Conservation (phyloP, 202 grass and related monocot genomes). For the Digitaria exilis region DNA sequence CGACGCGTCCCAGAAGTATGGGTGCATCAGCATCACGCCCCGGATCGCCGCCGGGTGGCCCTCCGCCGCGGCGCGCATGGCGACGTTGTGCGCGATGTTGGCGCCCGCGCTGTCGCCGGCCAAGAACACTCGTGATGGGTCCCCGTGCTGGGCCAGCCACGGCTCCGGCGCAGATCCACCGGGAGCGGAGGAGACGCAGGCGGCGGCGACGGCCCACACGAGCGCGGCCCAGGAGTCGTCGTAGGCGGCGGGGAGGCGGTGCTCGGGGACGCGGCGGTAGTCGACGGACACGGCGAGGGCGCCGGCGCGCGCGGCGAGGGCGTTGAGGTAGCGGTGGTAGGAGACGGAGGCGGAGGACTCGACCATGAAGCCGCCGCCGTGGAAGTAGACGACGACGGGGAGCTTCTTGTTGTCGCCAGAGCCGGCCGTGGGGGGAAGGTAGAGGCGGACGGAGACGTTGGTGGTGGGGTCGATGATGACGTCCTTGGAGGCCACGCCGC, state of each 20-base stretch:
- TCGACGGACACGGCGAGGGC: conserved; percentile 61
- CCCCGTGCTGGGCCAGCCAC: conserved; percentile 55
- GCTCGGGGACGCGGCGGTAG: conserved; percentile 69
- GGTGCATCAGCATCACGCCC: conserved; percentile 54
- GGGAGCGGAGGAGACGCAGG: neutral
- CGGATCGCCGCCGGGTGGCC: conserved; percentile 34
- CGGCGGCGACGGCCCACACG: conserved; percentile 41
- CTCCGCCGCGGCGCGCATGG: conserved; percentile 40
- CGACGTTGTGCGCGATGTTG: conserved; percentile 65
- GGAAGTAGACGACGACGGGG: conserved; percentile 70
- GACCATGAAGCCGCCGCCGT: conserved; percentile 76
- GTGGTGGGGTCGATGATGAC: conserved; percentile 50
- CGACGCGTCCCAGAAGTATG: conserved; percentile 63
- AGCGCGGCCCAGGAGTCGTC: conserved; percentile 64
- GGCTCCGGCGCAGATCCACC: too few species aligned
- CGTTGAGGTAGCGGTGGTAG: conserved; percentile 63
- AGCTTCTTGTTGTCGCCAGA: conserved; percentile 28
- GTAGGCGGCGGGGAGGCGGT: conserved; percentile 64
- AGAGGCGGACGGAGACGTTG: conserved; percentile 57
- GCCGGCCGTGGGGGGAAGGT: conserved; percentile 31
- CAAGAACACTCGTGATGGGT: conserved; percentile 53
- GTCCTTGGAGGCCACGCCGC: conserved; percentile 68
- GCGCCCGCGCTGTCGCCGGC: conserved; percentile 72
- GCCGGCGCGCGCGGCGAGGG: conserved; percentile 36
- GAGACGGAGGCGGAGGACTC: conserved; percentile 43